Percentiles rank a stretch among this genome's conserved stretches.
Conservation (phyloP, 129 eudicot species). For the Arctium lappa region DNA sequence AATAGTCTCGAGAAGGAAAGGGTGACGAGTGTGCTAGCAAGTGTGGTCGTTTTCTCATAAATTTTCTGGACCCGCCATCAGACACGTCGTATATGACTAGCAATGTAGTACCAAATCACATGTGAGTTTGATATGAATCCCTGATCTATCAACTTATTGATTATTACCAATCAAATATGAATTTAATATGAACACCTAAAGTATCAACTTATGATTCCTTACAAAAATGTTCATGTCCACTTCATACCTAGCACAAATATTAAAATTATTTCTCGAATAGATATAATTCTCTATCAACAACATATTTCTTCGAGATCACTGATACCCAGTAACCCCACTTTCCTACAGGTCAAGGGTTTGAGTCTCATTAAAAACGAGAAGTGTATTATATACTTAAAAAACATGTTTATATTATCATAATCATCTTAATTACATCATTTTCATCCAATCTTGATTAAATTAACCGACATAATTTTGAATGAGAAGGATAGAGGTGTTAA, state of each 20-base stretch:
- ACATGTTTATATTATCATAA: background rate
- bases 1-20: too few relatives aligned
- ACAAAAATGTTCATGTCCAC: background rate
- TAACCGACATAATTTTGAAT: too few relatives aligned
- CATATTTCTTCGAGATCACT: too few relatives aligned
- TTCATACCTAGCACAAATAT: background rate
- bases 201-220: background rate
- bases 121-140: background rate
- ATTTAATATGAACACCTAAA: background rate
- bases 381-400: too few relatives aligned
- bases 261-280: background rate
- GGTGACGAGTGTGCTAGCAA: background rate
- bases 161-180: background rate
- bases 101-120: background rate
- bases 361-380: too few relatives aligned
- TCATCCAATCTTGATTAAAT: background rate
- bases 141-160: background rate
- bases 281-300: background rate
- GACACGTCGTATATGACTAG: background rate
- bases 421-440: background rate
- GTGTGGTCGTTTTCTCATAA: background rate
- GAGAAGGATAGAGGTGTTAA: too few relatives aligned
- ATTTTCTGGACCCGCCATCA: background rate
- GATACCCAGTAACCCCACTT: too few relatives aligned
- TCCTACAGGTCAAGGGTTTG: too few relatives aligned